phyloP scores from a whole-genome alignment of 768 basidiomycete species.

The Kwoniella heveanensis region DNA sequence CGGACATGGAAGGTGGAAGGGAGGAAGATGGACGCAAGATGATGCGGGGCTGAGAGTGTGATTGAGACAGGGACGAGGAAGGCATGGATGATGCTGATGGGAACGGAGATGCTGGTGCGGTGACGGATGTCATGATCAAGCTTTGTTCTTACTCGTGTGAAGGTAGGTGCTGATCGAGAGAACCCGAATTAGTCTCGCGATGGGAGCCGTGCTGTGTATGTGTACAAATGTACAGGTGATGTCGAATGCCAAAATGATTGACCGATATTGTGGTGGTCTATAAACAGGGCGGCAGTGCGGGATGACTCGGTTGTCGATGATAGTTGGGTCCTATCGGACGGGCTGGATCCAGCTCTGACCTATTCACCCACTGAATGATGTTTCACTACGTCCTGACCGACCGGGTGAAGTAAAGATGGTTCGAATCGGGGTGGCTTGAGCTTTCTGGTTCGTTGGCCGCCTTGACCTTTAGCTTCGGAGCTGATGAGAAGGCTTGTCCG shows the following conservation, averaged over 20 bases:
- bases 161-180: neutral
- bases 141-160: neutral
- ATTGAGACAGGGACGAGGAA: neutral
- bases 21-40: slow-evolving; percentile 9
- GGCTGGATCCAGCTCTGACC: neutral
- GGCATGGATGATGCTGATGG: slow-evolving; percentile 5
- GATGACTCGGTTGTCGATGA: neutral
- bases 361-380: neutral
- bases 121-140: neutral
- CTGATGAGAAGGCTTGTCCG: neutral
- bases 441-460: neutral
- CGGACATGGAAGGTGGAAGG: slow-evolving; percentile 5
- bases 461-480: neutral
- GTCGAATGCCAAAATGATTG: too few species aligned
- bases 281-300: neutral
- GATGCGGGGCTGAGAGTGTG: slow-evolving; percentile 8
- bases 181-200: neutral
- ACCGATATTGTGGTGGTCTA: neutral
- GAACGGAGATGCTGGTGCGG: slow-evolving; percentile 3
- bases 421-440: neutral
- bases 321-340: neutral
- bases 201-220: neutral
- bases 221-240: neutral
- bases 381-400: neutral
- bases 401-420: neutral